These are phyloP conservation scores for Penicillium coffeae DNA, from an alignment of 495 filamentous ascomycete genomes.

Conservation along the genomic window DNA sequence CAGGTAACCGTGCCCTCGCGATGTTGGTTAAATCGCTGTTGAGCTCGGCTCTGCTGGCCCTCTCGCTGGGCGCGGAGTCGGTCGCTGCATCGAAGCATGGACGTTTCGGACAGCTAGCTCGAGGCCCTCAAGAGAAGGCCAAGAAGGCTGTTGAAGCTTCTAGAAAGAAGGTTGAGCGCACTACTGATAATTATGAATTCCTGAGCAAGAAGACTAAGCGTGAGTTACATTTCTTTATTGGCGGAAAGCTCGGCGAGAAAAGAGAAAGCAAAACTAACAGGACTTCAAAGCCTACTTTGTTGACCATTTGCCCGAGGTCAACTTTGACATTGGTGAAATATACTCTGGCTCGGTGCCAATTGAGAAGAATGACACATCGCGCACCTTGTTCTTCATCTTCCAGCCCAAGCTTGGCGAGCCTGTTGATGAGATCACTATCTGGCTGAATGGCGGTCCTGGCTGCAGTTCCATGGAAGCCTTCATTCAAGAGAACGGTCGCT, in stretches of 20 bases:
- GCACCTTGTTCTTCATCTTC: slow-evolving; percentile 51
- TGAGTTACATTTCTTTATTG: slow-evolving; percentile 11
- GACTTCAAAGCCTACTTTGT: slow-evolving; percentile 53
- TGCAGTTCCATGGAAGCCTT: slow-evolving; percentile 66
- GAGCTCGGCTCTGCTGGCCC: slow-evolving; percentile 25
- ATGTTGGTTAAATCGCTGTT: slow-evolving; percentile 33
- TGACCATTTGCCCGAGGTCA: slow-evolving; percentile 66
- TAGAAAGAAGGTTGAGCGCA: slow-evolving; percentile 8
- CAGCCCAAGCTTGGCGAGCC: slow-evolving; percentile 44
- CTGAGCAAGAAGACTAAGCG: slow-evolving; percentile 33
- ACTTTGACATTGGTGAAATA: slow-evolving; percentile 70
- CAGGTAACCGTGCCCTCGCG: not conserved
- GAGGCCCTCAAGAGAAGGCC: slow-evolving; percentile 76
- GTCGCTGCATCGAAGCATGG: slow-evolving; percentile 27
- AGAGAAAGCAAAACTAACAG: slow-evolving; percentile 4
- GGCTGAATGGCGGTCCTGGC: slow-evolving; percentile 66
- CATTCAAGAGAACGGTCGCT: slow-evolving; percentile 63
- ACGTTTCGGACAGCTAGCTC: slow-evolving; percentile 55
- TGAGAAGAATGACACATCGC: slow-evolving; percentile 47
- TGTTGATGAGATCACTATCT: slow-evolving; percentile 68
- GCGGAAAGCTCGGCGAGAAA: not conserved
- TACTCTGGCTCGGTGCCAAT: slow-evolving; percentile 75
- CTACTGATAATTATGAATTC: slow-evolving; percentile 33
- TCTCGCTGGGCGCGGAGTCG: slow-evolving; percentile 26
- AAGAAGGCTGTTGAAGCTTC: slow-evolving; percentile 66